These are phyloP conservation scores for Thalassiosira pacifica DNA, from an alignment of 352 stramenopile species.

Conservation along the genomic window DNA sequence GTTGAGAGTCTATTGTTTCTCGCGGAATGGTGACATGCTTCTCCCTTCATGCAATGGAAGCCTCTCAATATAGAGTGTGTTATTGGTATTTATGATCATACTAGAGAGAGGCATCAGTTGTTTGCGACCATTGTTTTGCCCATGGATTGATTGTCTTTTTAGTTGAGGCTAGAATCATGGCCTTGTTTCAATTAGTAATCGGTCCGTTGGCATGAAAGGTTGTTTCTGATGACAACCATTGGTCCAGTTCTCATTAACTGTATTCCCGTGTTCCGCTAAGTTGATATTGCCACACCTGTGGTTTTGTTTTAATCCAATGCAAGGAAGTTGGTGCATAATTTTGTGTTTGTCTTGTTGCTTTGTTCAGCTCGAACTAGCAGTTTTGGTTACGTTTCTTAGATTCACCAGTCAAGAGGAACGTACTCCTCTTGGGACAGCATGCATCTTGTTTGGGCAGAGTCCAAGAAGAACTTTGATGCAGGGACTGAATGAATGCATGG, in stretches of 20 bases:
- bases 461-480: no score
- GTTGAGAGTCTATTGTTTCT: neutral
- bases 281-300: neutral
- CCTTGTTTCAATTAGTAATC: neutral
- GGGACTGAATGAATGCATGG: no score
- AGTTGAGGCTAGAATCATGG: neutral
- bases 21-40: neutral
- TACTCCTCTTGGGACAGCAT: no score
- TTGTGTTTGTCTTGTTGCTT: neutral
- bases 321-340: no score
- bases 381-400: neutral
- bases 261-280: neutral
- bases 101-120: neutral
- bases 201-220: neutral
- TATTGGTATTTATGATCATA: neutral
- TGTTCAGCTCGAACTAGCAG: neutral
- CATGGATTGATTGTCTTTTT: neutral
- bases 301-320: neutral
- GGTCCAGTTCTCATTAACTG: neutral
- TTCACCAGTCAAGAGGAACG: no score
- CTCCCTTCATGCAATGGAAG: neutral
- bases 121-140: neutral
- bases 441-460: no score
- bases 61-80: neutral
- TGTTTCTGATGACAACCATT: neutral